These are phyloP conservation scores for Pseudocercospora pini-densiflorae DNA, from an alignment of 2,329 filamentous ascomycete genomes.

Conservation along the genomic window DNA sequence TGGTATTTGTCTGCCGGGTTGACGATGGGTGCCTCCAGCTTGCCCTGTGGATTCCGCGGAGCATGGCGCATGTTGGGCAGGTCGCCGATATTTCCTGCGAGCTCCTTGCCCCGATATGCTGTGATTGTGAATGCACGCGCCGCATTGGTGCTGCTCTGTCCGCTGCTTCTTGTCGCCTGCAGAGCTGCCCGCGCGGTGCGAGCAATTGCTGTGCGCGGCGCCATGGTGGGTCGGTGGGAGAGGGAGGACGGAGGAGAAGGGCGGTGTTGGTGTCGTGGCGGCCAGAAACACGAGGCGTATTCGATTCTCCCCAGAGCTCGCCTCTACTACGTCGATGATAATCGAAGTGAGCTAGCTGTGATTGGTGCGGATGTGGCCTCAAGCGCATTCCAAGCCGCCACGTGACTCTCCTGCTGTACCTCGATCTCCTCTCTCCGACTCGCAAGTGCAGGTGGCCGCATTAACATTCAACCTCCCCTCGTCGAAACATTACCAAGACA, in stretches of 20 bases:
- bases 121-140: slow-evolving; percentile 50
- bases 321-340: neutral
- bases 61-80: slow-evolving; percentile 51
- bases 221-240: neutral
- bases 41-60: slow-evolving; percentile 48
- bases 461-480: neutral
- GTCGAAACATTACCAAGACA: neutral
- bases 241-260: neutral
- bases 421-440: neutral
- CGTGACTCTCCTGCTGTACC: neutral
- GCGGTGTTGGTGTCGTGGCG: neutral
- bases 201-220: slow-evolving; percentile 4
- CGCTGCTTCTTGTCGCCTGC: slow-evolving; percentile 12
- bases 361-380: neutral
- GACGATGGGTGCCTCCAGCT: slow-evolving; percentile 77
- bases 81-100: slow-evolving; percentile 47
- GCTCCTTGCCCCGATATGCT: slow-evolving; percentile 48
- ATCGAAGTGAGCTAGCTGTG: neutral
- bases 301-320: neutral
- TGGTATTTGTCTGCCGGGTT: slow-evolving; percentile 94
- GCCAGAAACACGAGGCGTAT: neutral
- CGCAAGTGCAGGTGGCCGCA: neutral
- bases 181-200: slow-evolving; percentile 16
- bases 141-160: slow-evolving; percentile 23
- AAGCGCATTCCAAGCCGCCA: neutral